A percentile compares a stretch with the other conserved stretches of the same genome.
These are phyloP conservation scores for Saccharomycopsis olivae DNA, from an alignment of 805 yeast species.

Conservation along the genomic window DNA sequence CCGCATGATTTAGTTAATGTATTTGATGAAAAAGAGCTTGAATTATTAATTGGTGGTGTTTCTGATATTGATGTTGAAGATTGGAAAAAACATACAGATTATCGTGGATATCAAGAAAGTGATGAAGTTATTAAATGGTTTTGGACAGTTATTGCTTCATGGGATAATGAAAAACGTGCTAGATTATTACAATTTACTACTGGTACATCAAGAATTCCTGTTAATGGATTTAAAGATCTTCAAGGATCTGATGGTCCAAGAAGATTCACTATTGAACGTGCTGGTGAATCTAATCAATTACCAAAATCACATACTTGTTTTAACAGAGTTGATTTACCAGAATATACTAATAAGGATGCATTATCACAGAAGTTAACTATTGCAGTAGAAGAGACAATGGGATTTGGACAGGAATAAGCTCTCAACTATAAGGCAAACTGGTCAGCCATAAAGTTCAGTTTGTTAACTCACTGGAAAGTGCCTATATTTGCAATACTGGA, in stretches of 20 bases:
- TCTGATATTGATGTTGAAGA: conserved; percentile 97
- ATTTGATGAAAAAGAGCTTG: conserved; percentile 95
- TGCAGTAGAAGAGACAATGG: conserved; percentile 98
- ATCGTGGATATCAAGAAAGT: conserved; percentile 92
- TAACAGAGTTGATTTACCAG: conserved; percentile 97
- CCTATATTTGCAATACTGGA: too few relatives aligned
- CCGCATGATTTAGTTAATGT: conserved; percentile 96
- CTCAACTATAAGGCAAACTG: too few relatives aligned
- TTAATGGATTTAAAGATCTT: conserved; percentile 95
- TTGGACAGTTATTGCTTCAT: conserved; percentile 86
- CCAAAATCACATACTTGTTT: conserved; percentile 99
- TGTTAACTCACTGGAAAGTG: too few relatives aligned
- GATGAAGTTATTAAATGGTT: conserved; percentile 98
- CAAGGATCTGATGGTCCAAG: conserved; percentile 99
- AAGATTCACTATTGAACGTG: conserved; percentile 96
- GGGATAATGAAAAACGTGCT: conserved; percentile 97
- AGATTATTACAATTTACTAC: conserved; percentile 94
- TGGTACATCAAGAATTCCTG: conserved; percentile 98
- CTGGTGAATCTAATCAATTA: conserved; percentile 84
- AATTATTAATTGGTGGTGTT: conserved; percentile 93
- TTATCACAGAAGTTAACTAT: conserved; percentile 83
- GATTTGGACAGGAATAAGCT: conserved; percentile 90
- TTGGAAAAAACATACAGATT: conserved; percentile 98
- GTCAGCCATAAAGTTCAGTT: too few relatives aligned
- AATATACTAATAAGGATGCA: conserved; percentile 73